These are phyloP conservation scores for Beauveria sp. DNA, from an alignment of 2,329 filamentous ascomycete species.

Conservation along the genomic window DNA sequence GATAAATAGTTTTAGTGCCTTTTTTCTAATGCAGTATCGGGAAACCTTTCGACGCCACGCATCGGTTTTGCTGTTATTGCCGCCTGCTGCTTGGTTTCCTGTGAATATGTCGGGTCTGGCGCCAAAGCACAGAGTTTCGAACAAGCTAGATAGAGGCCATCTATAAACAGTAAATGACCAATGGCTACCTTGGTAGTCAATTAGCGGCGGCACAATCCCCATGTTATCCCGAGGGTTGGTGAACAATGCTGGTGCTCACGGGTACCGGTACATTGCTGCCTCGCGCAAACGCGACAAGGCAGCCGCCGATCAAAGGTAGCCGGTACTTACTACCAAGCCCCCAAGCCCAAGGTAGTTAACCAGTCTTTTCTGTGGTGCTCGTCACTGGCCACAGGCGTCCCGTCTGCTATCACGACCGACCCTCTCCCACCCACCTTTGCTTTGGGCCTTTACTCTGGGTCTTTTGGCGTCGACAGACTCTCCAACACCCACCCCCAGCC, in stretches of 20 bases:
- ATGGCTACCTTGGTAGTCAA: no score
- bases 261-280: no score
- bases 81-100: background rate
- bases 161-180: no score
- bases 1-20: no score
- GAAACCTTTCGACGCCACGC: background rate
- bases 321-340: background rate
- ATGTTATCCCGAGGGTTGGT: no score
- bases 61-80: background rate
- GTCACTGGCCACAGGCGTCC: background rate
- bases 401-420: background rate
- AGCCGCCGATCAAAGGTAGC: background rate
- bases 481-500: background rate
- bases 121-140: no score
- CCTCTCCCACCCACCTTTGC: background rate
- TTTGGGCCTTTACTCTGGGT: background rate
- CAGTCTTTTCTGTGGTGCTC: background rate
- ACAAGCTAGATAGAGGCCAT: no score
- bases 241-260: no score
- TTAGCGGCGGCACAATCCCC: no score
- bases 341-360: background rate
- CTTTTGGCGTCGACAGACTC: background rate
- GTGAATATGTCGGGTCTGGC: background rate
- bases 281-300: no score
- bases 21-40: background rate